Conservation (phyloP, 805 yeast species). For the Schwanniomyces vanrijiae region DNA sequence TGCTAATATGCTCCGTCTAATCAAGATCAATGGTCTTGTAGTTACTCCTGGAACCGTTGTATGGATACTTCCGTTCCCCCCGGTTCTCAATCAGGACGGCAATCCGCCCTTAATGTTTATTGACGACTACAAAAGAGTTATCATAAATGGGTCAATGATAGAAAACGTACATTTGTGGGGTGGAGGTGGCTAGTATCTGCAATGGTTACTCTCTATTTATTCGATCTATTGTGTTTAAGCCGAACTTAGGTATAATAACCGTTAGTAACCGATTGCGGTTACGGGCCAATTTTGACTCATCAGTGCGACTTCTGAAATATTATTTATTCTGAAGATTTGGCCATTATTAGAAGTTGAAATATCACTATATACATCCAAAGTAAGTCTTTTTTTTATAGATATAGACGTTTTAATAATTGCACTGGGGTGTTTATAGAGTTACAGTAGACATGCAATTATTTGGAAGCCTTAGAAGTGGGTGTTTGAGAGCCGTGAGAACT, state of each 20-base stretch:
- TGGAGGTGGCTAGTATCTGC: slow-evolving; percentile 18
- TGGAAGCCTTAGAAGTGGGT: neutral
- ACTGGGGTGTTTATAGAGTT: neutral
- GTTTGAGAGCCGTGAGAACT: slow-evolving; percentile 1
- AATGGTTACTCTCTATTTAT: too few relatives aligned
- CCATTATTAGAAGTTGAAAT: neutral
- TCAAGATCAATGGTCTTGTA: slow-evolving; percentile 32
- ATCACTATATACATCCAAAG: neutral
- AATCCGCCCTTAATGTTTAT: slow-evolving; percentile 13
- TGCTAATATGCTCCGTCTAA: slow-evolving; percentile 21
- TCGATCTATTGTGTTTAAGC: too few relatives aligned
- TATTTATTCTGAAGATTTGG: neutral
- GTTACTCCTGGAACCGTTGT: slow-evolving; percentile 20
- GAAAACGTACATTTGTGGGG: slow-evolving; percentile 32
- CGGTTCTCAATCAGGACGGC: slow-evolving; percentile 4
- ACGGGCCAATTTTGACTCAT: neutral
- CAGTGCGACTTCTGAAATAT: neutral
- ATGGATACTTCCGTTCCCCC: slow-evolving; percentile 31
- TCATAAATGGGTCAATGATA: slow-evolving; percentile 25
- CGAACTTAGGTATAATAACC: neutral
- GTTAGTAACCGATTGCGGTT: slow-evolving; percentile 4
- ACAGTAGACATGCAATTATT: neutral
- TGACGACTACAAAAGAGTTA: slow-evolving; percentile 21
- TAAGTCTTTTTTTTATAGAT: neutral
- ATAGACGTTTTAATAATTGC: neutral